phyloP scores from a whole-genome alignment of 2,329 filamentous ascomycete species.

The Aaosphaeria arxii region DNA sequence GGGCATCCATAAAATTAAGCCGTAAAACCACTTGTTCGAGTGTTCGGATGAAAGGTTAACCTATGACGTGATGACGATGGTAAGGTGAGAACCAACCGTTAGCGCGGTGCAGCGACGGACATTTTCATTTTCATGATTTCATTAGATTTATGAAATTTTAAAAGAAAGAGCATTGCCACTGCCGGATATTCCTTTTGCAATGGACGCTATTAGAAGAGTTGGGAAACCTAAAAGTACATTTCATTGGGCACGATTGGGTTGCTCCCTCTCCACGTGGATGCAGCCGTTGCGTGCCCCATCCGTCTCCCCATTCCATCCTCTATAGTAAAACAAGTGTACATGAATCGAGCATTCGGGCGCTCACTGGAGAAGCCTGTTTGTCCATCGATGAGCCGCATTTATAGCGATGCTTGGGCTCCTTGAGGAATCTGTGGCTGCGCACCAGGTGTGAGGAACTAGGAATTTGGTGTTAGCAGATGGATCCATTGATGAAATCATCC shows the following conservation, averaged over 20 bases:
- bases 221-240: constrained; percentile 12
- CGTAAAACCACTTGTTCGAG: neutral
- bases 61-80: neutral
- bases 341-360: neutral
- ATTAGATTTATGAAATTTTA: no score
- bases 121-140: no score
- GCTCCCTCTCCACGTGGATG: neutral
- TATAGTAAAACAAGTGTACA: constrained; percentile 8
- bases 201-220: constrained; percentile 2
- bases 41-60: neutral
- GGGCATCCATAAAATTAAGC: constrained; percentile 5
- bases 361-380: neutral
- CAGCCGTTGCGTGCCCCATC: neutral
- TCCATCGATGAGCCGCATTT: constrained; percentile 6
- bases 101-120: no score
- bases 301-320: neutral
- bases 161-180: no score
- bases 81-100: no score
- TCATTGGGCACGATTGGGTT: neutral
- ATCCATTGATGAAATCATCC: neutral
- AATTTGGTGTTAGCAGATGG: neutral
- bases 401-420: constrained; percentile 35
- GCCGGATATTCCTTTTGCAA: no score
- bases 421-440: constrained; percentile 16
- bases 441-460: constrained; percentile 34